A percentile compares a stretch with the other conserved stretches of the same genome.
phyloP scores from a whole-genome alignment of 768 basidiomycete species.

The Boletus edulis region DNA sequence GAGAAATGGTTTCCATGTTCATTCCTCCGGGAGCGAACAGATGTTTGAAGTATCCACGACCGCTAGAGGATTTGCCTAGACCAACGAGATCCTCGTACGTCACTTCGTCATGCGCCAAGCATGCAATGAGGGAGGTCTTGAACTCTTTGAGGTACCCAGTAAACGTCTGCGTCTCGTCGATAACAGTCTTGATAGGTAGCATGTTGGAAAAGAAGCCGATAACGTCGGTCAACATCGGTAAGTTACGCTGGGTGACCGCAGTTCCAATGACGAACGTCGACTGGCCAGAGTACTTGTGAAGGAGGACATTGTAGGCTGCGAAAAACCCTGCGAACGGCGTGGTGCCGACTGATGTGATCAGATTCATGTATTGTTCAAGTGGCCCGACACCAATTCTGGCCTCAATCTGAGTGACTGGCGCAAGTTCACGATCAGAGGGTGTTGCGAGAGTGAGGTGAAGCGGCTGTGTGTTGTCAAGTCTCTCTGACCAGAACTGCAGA shows the following conservation, averaged over 20 bases:
- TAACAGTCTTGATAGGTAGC: conserved; percentile 27
- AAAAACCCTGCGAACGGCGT: conserved; percentile 32
- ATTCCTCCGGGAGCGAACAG: conserved; percentile 30
- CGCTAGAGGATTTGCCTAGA: conserved; percentile 22
- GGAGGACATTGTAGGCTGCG: conserved; percentile 31
- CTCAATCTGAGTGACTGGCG: conserved; percentile 29
- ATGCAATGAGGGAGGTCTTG: conserved; percentile 21
- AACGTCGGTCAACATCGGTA: conserved; percentile 25
- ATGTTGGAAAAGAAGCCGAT: conserved; percentile 33
- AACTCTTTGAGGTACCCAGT: conserved; percentile 22
- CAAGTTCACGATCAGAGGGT: conserved; percentile 25
- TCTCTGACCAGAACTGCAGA: conserved; percentile 25
- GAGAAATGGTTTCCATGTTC: conserved; percentile 26
- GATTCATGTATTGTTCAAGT: conserved; percentile 19
- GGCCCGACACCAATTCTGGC: conserved; percentile 17
- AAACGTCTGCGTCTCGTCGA: conserved; percentile 26
- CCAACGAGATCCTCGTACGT: conserved; percentile 31
- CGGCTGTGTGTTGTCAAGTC: conserved; percentile 12
- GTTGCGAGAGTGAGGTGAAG: conserved; percentile 26
- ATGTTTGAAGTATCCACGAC: conserved; percentile 32
- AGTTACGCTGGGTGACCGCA: conserved; percentile 30
- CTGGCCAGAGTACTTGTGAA: conserved; percentile 33
- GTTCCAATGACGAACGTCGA: conserved; percentile 29
- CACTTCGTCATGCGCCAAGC: conserved; percentile 27
- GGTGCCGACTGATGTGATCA: conserved; percentile 15